Evolutionary conservation across 116 monocot genomes (phyloP).

Genomic region (Cymodocea nodosa): DNA sequence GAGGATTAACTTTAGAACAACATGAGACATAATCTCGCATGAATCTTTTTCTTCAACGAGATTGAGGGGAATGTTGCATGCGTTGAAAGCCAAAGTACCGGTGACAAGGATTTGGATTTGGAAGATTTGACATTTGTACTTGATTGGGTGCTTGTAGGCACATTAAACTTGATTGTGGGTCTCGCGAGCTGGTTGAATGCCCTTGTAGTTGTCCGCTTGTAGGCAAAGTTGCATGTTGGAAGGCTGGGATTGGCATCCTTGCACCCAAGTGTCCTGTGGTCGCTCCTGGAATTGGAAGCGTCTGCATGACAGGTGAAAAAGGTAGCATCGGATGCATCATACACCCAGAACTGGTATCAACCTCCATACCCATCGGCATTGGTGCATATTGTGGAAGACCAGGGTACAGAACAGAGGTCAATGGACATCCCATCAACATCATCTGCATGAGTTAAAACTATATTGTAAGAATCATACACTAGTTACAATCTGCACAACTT

Average conservation of each 20-base stretch:
- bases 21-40: too few relatives aligned
- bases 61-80: conserved; percentile 4
- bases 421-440: conserved; percentile 49
- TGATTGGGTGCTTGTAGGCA: background rate
- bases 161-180: background rate
- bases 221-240: conserved; percentile 1
- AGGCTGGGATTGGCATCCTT: conserved; percentile 8
- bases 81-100: conserved; percentile 3
- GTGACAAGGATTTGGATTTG: conserved; percentile 8
- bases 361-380: conserved; percentile 13
- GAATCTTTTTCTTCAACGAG: too few relatives aligned
- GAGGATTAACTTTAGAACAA: background rate
- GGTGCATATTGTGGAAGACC: conserved; percentile 18
- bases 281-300: background rate
- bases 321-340: conserved; percentile 4
- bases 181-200: background rate
- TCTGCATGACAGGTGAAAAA: conserved; percentile 7
- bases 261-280: conserved; percentile 5
- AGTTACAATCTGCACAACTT: too few relatives aligned
- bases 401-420: conserved; percentile 42
- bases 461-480: background rate
- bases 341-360: conserved; percentile 10
- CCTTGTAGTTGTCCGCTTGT: background rate
- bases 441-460: conserved; percentile 14
- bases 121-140: background rate